These are phyloP conservation scores for Wallacemonas rigidus DNA, from an alignment of 208 protist genomes.

Conservation along the genomic window DNA sequence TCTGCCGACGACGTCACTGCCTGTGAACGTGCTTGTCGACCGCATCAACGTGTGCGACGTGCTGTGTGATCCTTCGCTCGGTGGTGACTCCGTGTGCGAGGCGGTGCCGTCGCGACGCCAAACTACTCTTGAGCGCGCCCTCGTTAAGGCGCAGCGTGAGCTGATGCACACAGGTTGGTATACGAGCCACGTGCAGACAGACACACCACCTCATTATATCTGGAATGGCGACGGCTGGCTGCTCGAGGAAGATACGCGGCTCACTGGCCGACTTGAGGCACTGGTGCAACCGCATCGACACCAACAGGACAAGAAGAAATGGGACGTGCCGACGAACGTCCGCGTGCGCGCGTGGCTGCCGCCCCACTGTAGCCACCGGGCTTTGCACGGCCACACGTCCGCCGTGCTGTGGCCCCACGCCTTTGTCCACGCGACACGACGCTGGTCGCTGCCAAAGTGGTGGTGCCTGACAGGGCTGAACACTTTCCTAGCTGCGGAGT, in stretches of 20 bases:
- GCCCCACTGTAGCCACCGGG: too few relatives aligned
- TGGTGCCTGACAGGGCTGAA: slow-evolving; percentile 23
- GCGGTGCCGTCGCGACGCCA: too few relatives aligned
- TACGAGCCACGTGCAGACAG: background rate
- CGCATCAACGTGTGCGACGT: background rate
- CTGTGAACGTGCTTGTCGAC: slow-evolving; percentile 20
- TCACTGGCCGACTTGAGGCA: background rate
- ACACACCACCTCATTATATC: background rate
- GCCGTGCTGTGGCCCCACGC: slow-evolving; percentile 10
- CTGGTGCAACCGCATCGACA: too few relatives aligned
- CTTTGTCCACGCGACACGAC: slow-evolving; percentile 9
- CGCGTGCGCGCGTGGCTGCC: background rate
- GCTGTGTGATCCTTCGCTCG: too few relatives aligned
- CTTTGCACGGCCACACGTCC: too few relatives aligned
- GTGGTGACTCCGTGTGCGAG: too few relatives aligned
- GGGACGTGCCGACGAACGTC: too few relatives aligned
- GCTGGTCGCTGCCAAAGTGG: slow-evolving; percentile 20
- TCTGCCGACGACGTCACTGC: slow-evolving; percentile 20
- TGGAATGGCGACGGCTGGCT: slow-evolving; percentile 25
- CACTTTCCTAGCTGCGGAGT: background rate
- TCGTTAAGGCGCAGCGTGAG: slow-evolving; percentile 9
- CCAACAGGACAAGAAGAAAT: too few relatives aligned
- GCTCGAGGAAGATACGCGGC: slow-evolving; percentile 20
- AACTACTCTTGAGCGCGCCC: slow-evolving; percentile 1
- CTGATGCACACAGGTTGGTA: slow-evolving; percentile 5